phyloP scores from a whole-genome alignment of 805 yeast species.

The Isabelozyma heimii region DNA sequence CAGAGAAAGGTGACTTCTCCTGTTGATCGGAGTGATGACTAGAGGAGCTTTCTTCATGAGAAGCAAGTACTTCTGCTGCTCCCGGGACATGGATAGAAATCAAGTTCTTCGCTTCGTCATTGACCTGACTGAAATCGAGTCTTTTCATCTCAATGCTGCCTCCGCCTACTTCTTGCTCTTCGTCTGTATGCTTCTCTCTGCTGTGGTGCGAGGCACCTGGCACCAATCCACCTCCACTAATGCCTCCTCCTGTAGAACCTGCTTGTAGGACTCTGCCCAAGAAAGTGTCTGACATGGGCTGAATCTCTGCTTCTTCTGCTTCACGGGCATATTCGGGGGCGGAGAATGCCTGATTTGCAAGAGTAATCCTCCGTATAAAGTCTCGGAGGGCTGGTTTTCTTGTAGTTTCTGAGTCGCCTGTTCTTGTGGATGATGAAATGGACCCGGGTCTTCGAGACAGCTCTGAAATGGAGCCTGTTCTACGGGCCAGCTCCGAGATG shows the following conservation, averaged over 20 bases:
- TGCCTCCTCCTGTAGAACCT: slow-evolving; percentile 18
- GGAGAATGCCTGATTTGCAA: slow-evolving; percentile 28
- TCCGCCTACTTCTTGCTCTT: slow-evolving; percentile 25
- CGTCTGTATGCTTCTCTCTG: slow-evolving; percentile 16
- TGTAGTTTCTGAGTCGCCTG: slow-evolving; percentile 5
- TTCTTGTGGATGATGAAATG: slow-evolving; percentile 5
- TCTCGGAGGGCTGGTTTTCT: slow-evolving; percentile 16
- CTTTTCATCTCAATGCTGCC: slow-evolving; percentile 46
- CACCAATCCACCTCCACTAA: slow-evolving; percentile 41
- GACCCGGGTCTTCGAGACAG: slow-evolving; percentile 5
- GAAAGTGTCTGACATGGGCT: slow-evolving; percentile 34
- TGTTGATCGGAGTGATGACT: neutral
- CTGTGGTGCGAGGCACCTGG: slow-evolving; percentile 34
- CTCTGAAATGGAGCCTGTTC: too few species aligned
- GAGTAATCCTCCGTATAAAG: slow-evolving; percentile 35
- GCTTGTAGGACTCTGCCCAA: slow-evolving; percentile 34
- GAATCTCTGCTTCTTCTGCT: slow-evolving; percentile 8
- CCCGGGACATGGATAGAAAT: slow-evolving; percentile 48
- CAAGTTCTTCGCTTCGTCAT: slow-evolving; percentile 54
- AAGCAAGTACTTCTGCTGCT: slow-evolving; percentile 4
- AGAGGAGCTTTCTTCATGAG: neutral
- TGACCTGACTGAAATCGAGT: slow-evolving; percentile 40
- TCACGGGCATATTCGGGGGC: slow-evolving; percentile 8
- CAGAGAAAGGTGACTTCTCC: neutral
- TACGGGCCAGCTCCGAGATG: too few species aligned